Evolutionary conservation across 2,329 filamentous ascomycete species (phyloP).

Genomic region (Nakataea oryzae): DNA sequence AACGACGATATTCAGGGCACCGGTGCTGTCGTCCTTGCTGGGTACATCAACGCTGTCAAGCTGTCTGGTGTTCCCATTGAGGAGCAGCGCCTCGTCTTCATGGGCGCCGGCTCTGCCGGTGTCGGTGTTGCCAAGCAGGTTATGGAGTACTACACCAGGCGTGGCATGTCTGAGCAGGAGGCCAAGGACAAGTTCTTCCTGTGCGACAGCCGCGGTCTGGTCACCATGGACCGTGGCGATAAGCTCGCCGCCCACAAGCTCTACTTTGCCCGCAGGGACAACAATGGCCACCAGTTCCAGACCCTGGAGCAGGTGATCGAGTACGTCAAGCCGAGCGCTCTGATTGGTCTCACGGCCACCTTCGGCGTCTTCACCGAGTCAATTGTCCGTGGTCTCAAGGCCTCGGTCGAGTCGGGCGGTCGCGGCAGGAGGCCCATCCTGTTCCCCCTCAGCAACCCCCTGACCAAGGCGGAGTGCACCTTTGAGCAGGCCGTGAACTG

Average conservation of each 20-base stretch:
- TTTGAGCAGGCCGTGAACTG: conserved; percentile 87
- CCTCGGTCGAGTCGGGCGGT: conserved; percentile 50
- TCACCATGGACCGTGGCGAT: conserved; percentile 87
- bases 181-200: conserved; percentile 93
- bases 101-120: conserved; percentile 90
- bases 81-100: conserved; percentile 91
- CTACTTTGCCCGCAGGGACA: conserved; percentile 57
- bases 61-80: conserved; percentile 74
- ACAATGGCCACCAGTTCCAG: conserved; percentile 59
- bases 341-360: conserved; percentile 90
- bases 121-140: conserved; percentile 97
- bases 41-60: conserved; percentile 69
- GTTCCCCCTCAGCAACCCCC: conserved; percentile 93
- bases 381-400: conserved; percentile 63
- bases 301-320: conserved; percentile 85
- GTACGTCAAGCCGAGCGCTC: conserved; percentile 86
- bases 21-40: conserved; percentile 85
- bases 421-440: conserved; percentile 75
- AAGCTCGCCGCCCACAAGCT: conserved; percentile 84
- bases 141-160: conserved; percentile 90
- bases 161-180: conserved; percentile 78
- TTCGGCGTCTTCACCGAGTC: conserved; percentile 89
- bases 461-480: conserved; percentile 94
- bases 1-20: conserved; percentile 95
- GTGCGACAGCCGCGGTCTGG: conserved; percentile 92